Evolutionary conservation across 2,329 filamentous ascomycete species (phyloP), one percentile per base, ranked within the genome.

Genomic region (Talaromyces sp.): DNA sequence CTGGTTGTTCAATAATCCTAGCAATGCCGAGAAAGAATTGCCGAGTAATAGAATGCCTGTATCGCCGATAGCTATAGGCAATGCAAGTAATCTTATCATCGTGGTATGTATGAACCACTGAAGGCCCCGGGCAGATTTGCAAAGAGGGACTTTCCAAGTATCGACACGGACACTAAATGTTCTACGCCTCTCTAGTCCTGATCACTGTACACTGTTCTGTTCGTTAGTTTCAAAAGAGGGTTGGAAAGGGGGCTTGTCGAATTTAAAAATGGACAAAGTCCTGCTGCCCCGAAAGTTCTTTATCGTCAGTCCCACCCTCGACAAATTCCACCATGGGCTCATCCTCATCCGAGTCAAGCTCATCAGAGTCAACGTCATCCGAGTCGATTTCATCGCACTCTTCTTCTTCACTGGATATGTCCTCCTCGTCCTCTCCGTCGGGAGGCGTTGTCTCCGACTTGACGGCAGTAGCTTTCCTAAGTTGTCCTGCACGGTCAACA

Each of bases 401-500:
- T 62, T 88, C 88, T 63, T 91, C 89, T 67, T 91, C 88, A 78
- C 89, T 93, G 58, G 89, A 91, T 51, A 89, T 66, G 68, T 94
- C 89, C 68, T 81, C 86, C 62, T 83, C 79, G 45, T 81, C 80
- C 45, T 81, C 80, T 59, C 83, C 79, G 59, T 82, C 79, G 53
- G 36, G 62, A 68, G 35, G 63, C 61, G 65, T 60, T 58, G 68
- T 67, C 58, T 67, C 69, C 59, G 65, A 62, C 63, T 72, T 73
- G 67, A 73, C 73, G 62, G 79, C 76, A 59, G 76, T 76, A 66
- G 81, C 79, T 73, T 82, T 84, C 73, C 84, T 81, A 72, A 87
- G 86, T 69, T 90, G 88, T 67, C 89, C 91, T 70, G 91, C 91
- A 75, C 89, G 86, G 77, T 94, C 89, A 71, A 93, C 85, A 76